A percentile compares a stretch with the other conserved stretches of the same genome.
Evolutionary conservation across 2,329 filamentous ascomycete species (phyloP).

Genomic region (Ceratocystis colombiana): DNA sequence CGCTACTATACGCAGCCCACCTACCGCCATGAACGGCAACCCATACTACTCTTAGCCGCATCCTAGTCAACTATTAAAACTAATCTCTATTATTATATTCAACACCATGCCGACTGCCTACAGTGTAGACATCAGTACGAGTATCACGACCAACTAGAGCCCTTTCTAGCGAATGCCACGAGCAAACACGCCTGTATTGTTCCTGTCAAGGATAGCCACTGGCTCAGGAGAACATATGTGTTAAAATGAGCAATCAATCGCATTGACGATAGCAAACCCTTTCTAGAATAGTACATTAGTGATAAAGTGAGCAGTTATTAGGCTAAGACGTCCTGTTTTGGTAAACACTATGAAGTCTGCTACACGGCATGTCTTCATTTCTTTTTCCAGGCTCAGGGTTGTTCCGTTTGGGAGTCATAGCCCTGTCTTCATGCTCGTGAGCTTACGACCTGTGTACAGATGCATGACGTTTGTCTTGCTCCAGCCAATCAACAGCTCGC

Average conservation of each 20-base stretch:
- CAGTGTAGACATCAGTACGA: not conserved
- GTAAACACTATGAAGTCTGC: constrained; percentile 25
- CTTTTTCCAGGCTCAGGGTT: too few species aligned
- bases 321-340: constrained; percentile 12
- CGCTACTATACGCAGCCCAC: constrained; percentile 3
- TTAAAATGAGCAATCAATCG: too few species aligned
- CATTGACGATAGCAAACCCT: constrained; percentile 9
- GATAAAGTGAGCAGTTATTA: constrained; percentile 26
- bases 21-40: constrained; percentile 16
- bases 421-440: too few species aligned
- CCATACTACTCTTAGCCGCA: constrained; percentile 12
- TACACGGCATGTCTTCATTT: constrained; percentile 5
- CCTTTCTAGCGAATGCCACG: too few species aligned
- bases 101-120: constrained; percentile 16
- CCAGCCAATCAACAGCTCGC: too few species aligned
- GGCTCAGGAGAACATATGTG: too few species aligned
- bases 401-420: too few species aligned
- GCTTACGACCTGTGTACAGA: too few species aligned
- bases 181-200: too few species aligned
- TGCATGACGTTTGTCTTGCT: too few species aligned
- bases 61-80: constrained; percentile 8
- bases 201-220: too few species aligned
- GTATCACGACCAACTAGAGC: too few species aligned
- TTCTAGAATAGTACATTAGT: constrained; percentile 24
- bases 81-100: not conserved